These are phyloP conservation scores for Aspergillus candidus DNA, from an alignment of 2,329 filamentous ascomycete species.

Conservation along the genomic window DNA sequence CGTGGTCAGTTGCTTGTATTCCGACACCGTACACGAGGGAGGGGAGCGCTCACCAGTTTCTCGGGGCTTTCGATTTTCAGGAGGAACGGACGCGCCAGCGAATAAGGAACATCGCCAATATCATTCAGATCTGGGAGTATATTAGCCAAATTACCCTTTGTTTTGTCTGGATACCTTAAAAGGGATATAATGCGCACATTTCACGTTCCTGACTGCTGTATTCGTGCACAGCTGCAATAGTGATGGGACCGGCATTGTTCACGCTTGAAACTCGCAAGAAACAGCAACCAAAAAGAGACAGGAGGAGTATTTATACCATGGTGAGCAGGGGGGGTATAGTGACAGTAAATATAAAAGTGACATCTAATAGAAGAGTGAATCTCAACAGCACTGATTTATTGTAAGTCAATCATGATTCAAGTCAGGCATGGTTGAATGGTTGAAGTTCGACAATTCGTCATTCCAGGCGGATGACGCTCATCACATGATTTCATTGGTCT, in stretches of 20 bases:
- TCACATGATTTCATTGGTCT: slow-evolving; percentile 17
- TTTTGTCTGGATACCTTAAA: background rate
- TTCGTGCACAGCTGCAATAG: slow-evolving; percentile 31
- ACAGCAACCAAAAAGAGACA: slow-evolving; percentile 16
- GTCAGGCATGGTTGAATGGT: slow-evolving; percentile 1
- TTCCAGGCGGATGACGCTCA: slow-evolving; percentile 9
- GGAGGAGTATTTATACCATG: background rate
- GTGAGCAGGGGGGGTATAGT: background rate
- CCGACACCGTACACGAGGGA: background rate
- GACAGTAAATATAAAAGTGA: slow-evolving; percentile 4
- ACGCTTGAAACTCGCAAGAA: slow-evolving; percentile 9
- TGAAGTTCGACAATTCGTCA: background rate
- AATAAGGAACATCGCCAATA: slow-evolving; percentile 65
- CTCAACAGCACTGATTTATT: too few species aligned
- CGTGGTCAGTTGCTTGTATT: slow-evolving; percentile 3
- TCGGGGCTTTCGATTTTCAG: slow-evolving; percentile 63
- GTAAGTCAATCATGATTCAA: background rate
- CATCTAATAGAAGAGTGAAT: too few species aligned
- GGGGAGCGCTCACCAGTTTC: slow-evolving; percentile 59
- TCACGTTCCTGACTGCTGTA: slow-evolving; percentile 33
- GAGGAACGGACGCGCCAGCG: slow-evolving; percentile 62
- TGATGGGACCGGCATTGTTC: slow-evolving; percentile 30
- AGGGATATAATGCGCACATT: slow-evolving; percentile 22
- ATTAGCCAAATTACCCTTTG: background rate
- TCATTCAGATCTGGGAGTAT: slow-evolving; percentile 52